These are phyloP conservation scores for Ganoderma resinaceum DNA, from an alignment of 1,284 basidiomycete genomes.

Conservation along the genomic window DNA sequence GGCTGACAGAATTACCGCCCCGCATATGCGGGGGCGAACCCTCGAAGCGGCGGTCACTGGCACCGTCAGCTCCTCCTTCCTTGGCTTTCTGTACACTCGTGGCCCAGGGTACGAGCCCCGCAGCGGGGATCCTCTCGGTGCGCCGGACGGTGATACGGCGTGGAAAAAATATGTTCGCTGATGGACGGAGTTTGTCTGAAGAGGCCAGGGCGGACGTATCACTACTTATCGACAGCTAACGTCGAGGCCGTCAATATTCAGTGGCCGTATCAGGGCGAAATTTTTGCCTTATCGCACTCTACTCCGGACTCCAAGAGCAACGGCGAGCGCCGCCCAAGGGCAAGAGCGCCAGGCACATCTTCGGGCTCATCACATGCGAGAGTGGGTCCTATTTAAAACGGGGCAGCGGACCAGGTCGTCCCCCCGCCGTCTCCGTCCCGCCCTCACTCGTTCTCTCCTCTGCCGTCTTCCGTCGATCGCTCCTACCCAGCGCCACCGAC, in stretches of 20 bases:
- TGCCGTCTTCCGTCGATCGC: constrained; percentile 6
- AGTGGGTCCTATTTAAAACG: constrained; percentile 24
- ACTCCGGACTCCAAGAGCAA: constrained; percentile 10
- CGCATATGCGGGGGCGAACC: background rate
- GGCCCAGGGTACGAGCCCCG: background rate
- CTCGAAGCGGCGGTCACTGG: background rate
- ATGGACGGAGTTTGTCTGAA: background rate
- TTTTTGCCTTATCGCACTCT: constrained; percentile 11
- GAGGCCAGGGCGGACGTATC: background rate
- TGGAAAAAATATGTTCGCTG: background rate
- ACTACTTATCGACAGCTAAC: background rate
- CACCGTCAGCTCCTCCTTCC: background rate
- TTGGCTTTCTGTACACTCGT: background rate
- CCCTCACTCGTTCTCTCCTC: constrained; percentile 10
- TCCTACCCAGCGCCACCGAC: constrained; percentile 9
- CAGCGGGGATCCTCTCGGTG: background rate
- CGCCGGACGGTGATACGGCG: background rate
- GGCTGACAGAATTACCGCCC: constrained; percentile 6
- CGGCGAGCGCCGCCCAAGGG: constrained; percentile 1
- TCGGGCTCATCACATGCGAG: constrained; percentile 3
- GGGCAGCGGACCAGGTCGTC: constrained; percentile 14
- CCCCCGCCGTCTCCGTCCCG: constrained; percentile 10
- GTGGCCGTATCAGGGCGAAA: background rate
- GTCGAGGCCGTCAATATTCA: background rate
- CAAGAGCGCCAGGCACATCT: constrained; percentile 10